Evolutionary conservation across 2,329 filamentous ascomycete genomes (phyloP), one percentile per base, ranked within the genome.

Genomic region (Cytospora leucostoma): DNA sequence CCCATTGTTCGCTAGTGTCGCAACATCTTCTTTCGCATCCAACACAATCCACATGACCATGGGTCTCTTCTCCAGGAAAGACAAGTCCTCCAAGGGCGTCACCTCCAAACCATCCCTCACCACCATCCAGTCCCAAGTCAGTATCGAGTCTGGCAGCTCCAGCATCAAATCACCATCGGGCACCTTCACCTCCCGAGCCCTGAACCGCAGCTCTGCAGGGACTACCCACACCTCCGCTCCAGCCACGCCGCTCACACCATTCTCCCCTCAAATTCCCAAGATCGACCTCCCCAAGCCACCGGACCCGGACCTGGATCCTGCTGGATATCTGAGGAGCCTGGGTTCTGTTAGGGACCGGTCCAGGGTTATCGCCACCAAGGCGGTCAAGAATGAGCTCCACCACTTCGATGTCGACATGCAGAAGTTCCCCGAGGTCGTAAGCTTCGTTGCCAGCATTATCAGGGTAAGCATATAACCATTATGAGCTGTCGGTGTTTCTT

Each of bases 391-490:
- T 72, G 82, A 90, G 69, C 83, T 97, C 66, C 86, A 85, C 69
- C 93, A 97, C 74, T 97, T 97, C 71, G 89, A 91, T 68, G 92
- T 97, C 55, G 93, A 97, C 75, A 87, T 93, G 82, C 78, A 77
- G 77, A 96, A 94, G 76, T 94, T 97, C 74, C 77, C 82, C 53
- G 90, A 94, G 68, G 94, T 94, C 1, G 92, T 93, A 15, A 84
- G 84, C 52, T 97, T 96, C 74, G 90, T 97, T 11, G 88, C 94
- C n/a, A 88, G 90, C 49, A 94, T 97, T 67, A 96, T 97, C 80
- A 97, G 96, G 89, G 93, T 93, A 79, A 68, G 82, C 13, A 51
- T 13, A 12, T 1, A 17, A 17, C 27, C 47, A 27, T 17, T 27
- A 11, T 7, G 2, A 27, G n/a, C 10, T 11, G 19, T 27, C 27